Percentiles rank a stretch among this genome's conserved stretches.
Evolutionary conservation across 352 stramenopile species (phyloP).

Genomic region (Globisporangium mamillatum): DNA sequence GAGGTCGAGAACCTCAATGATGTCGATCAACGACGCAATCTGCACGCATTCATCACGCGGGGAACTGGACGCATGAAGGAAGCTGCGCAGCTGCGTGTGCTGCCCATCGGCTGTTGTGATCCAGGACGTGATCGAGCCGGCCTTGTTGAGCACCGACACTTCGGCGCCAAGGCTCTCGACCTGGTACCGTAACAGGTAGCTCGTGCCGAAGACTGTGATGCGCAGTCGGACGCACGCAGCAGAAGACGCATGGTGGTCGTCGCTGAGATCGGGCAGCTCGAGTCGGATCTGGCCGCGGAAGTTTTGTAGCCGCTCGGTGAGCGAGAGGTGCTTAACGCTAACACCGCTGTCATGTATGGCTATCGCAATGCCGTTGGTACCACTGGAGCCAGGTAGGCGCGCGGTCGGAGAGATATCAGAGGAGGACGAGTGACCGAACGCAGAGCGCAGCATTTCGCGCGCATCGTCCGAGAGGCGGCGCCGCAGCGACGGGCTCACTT

Average conservation of each 20-base stretch:
- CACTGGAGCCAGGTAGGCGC: neutral
- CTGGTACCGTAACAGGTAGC: constrained; percentile 45
- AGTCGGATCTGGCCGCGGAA: constrained; percentile 43
- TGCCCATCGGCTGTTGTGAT: constrained; percentile 35
- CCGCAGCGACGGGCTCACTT: constrained; percentile 45
- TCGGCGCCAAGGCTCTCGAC: constrained; percentile 37
- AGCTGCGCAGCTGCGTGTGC: constrained; percentile 38
- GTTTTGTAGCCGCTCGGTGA: constrained; percentile 42
- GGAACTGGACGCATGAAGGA: constrained; percentile 16
- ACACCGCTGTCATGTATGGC: neutral
- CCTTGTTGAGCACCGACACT: constrained; percentile 40
- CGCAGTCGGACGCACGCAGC: constrained; percentile 24
- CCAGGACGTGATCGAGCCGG: constrained; percentile 42
- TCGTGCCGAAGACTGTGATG: constrained; percentile 28
- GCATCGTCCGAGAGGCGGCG: constrained; percentile 60
- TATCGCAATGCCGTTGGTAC: neutral
- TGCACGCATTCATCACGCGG: constrained; percentile 21
- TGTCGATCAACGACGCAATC: constrained; percentile 36
- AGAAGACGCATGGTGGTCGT: neutral
- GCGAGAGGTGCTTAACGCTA: constrained; percentile 23
- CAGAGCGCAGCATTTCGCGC: constrained; percentile 42
- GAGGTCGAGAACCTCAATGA: constrained; percentile 46
- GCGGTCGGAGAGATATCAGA: neutral
- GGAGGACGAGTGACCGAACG: constrained; percentile 18
- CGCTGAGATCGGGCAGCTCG: constrained; percentile 23